phyloP scores from a whole-genome alignment of 106 monocot species.

The Apostasia shenzhenica region DNA sequence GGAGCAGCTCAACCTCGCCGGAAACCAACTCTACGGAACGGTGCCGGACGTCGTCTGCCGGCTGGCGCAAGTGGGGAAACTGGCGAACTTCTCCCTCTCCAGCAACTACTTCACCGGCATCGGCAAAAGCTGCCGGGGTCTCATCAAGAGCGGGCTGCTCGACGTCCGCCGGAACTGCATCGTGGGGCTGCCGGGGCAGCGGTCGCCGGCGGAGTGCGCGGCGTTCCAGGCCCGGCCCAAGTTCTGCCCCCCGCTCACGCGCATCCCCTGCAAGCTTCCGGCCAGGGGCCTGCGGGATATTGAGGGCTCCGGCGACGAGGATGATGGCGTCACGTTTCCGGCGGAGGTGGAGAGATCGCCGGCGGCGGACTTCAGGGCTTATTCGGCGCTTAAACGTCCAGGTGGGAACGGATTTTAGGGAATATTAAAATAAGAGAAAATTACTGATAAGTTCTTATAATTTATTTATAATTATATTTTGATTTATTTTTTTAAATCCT shows the following conservation, averaged over 20 bases:
- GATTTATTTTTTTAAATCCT: no score
- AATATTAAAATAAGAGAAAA: no score
- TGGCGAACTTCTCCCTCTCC: not conserved
- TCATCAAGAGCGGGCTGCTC: slow-evolving; percentile 1
- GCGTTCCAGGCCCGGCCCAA: not conserved
- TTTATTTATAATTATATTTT: no score
- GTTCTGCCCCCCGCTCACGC: not conserved
- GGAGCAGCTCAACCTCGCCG: slow-evolving; percentile 60
- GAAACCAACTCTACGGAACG: slow-evolving; percentile 38
- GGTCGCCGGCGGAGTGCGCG: not conserved
- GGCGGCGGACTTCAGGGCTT: no score
- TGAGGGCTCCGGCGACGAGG: no score
- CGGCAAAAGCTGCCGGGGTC: not conserved
- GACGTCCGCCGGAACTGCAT: slow-evolving; percentile 5
- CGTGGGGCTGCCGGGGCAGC: not conserved
- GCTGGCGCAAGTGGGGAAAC: not conserved
- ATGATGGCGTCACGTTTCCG: no score
- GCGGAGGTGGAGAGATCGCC: no score
- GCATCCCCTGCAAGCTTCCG: not conserved
- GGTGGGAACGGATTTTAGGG: no score
- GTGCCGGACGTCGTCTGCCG: slow-evolving; percentile 40
- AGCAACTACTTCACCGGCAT: not conserved
- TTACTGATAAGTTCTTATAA: no score
- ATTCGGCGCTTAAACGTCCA: no score
- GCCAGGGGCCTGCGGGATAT: no score